Conservation (phyloP, 2,329 filamentous ascomycete species). For the Tolypocladium tropicale region DNA sequence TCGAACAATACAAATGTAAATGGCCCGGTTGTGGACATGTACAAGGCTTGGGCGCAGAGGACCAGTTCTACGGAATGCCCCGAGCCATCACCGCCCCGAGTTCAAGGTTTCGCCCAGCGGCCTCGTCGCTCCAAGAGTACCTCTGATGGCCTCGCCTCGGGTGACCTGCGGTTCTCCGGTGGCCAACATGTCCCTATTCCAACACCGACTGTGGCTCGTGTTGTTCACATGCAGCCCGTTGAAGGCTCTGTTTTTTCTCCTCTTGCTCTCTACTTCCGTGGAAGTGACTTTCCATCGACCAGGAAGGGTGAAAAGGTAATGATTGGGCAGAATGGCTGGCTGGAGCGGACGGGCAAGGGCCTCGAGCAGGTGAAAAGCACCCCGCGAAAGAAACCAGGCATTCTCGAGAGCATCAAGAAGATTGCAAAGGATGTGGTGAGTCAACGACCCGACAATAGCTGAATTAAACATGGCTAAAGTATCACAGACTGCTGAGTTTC, state of each 20-base stretch:
- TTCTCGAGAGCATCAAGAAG: conserved; percentile 38
- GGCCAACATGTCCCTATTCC: background rate
- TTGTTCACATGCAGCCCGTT: background rate
- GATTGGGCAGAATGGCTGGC: conserved; percentile 47
- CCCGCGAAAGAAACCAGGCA: conserved; percentile 26
- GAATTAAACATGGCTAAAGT: conserved; percentile 4
- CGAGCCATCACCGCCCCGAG: conserved; percentile 7
- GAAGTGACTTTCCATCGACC: conserved; percentile 22
- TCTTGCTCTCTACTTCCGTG: conserved; percentile 30
- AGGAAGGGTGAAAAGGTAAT: conserved; percentile 39
- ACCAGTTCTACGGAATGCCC: conserved; percentile 9
- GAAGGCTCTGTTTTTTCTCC: conserved; percentile 28
- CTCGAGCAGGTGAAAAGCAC: conserved; percentile 13
- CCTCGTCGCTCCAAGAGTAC: conserved; percentile 19
- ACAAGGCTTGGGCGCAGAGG: conserved; percentile 9
- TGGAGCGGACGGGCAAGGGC: conserved; percentile 31
- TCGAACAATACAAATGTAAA: conserved; percentile 3
- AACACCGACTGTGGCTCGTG: background rate
- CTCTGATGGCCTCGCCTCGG: conserved; percentile 9
- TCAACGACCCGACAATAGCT: background rate
- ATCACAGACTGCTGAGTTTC: conserved; percentile 22
- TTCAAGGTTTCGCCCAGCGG: conserved; percentile 9
- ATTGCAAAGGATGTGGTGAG: conserved; percentile 45
- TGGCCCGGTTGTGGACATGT: conserved; percentile 10
- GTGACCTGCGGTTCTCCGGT: background rate